Evolutionary conservation across 345 rosid genomes (phyloP).

Genomic region (Sonneratia caseolaris): DNA sequence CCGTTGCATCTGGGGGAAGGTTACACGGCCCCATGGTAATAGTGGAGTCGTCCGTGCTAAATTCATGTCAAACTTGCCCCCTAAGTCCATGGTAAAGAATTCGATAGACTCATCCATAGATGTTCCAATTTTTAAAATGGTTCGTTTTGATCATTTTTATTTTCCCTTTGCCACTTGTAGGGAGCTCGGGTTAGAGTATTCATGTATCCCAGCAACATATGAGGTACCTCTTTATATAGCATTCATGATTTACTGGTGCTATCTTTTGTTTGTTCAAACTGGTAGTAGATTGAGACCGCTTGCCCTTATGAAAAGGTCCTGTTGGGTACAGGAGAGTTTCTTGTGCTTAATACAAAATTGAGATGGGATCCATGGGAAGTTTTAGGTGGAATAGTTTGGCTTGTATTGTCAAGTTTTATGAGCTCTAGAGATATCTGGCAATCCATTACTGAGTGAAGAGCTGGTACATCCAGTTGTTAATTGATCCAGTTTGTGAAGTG

Average conservation of each 20-base stretch:
- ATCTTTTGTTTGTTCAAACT: not conserved
- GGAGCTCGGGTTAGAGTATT: slow-evolving; percentile 83
- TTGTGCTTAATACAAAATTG: not conserved
- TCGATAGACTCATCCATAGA: too few species aligned
- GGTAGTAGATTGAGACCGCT: not conserved
- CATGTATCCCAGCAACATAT: slow-evolving; percentile 92
- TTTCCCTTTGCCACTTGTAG: slow-evolving; percentile 19
- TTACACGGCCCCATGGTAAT: slow-evolving; percentile 80
- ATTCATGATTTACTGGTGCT: not conserved
- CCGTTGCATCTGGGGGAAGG: slow-evolving; percentile 94
- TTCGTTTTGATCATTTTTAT: too few species aligned
- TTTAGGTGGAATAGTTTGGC: not conserved
- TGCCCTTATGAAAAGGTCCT: not conserved
- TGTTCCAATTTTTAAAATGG: too few species aligned
- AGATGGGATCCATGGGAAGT: not conserved
- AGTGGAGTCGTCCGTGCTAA: slow-evolving; percentile 78
- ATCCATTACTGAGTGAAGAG: too few species aligned
- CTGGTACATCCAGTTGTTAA: too few species aligned
- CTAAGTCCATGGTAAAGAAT: slow-evolving; percentile 60
- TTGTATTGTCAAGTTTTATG: not conserved
- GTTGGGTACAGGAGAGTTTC: not conserved
- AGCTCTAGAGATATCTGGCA: not conserved
- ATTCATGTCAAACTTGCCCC: slow-evolving; percentile 82
- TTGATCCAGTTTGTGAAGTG: not conserved
- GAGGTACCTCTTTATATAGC: slow-evolving; percentile 27